Evolutionary conservation across 2,329 filamentous ascomycete genomes (phyloP).

Genomic region (Fusarium neocosmosporiellum): DNA sequence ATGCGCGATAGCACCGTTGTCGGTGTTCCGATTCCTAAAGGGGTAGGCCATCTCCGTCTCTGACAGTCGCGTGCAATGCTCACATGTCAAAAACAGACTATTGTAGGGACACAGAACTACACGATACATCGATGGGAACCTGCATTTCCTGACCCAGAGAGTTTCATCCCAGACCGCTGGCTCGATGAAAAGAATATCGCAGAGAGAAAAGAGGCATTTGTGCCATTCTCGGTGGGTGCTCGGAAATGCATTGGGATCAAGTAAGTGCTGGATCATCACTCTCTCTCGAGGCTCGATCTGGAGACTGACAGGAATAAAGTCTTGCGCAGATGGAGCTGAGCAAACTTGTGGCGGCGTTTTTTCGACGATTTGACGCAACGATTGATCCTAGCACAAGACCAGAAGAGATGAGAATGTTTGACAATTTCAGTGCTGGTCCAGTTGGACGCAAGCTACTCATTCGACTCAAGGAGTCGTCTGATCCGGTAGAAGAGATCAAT

Average conservation of each 20-base stretch:
- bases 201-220: neutral
- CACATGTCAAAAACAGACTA: neutral
- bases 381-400: neutral
- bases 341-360: neutral
- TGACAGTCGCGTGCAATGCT: neutral
- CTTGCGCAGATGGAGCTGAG: neutral
- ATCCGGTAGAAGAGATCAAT: too few relatives aligned
- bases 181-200: neutral
- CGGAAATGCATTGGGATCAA: neutral
- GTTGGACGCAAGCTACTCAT: neutral
- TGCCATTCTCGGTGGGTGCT: neutral
- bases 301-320: neutral
- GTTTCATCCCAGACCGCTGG: neutral
- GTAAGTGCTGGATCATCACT: neutral
- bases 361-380: neutral
- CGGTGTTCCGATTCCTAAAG: slow-evolving; percentile 1
- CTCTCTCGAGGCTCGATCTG: too few relatives aligned
- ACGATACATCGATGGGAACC: neutral
- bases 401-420: slow-evolving; percentile 5
- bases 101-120: slow-evolving; percentile 1
- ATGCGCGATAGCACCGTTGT: neutral
- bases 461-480: neutral
- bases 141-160: neutral
- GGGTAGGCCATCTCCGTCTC: neutral
- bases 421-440: neutral